Conservation (phyloP, 345 rosid genomes). For the Alliaria petiolata region DNA sequence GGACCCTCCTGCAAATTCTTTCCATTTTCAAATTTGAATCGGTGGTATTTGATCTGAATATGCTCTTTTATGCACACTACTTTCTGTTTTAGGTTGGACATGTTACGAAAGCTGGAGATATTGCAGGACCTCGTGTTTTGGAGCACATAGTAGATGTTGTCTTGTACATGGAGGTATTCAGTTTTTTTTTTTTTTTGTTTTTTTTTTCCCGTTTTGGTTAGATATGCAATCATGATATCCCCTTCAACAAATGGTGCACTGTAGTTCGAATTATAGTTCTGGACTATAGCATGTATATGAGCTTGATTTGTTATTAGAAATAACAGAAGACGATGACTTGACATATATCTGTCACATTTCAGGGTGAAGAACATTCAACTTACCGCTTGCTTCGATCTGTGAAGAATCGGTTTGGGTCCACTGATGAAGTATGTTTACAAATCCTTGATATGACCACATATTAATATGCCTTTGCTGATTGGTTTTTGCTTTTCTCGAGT, state of each 20-base stretch:
- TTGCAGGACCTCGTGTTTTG: conserved; percentile 97
- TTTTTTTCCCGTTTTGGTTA: conserved; percentile 16
- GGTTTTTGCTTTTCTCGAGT: background rate
- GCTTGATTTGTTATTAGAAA: conserved; percentile 1
- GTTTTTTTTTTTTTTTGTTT: conserved; percentile 35
- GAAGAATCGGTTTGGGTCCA: conserved; percentile 93
- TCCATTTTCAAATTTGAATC: background rate
- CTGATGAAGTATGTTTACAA: conserved; percentile 68
- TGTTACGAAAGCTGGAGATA: conserved; percentile 87
- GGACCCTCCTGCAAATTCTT: background rate
- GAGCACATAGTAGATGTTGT: conserved; percentile 99
- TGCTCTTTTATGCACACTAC: conserved; percentile 4
- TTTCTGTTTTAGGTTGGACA: conserved; percentile 68
- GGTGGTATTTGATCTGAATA: background rate
- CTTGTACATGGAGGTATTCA: conserved; percentile 85
- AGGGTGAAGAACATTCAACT: conserved; percentile 86
- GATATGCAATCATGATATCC: background rate
- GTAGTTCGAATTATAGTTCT: background rate
- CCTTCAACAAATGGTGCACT: background rate
- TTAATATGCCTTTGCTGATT: conserved; percentile 1
- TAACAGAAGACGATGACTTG: background rate
- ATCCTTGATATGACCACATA: background rate
- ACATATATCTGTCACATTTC: conserved; percentile 12
- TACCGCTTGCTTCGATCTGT: conserved; percentile 91
- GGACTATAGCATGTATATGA: background rate